These are phyloP conservation scores for Oryza glumipatula DNA, from an alignment of 176 grass and related monocot species.

Conservation along the genomic window DNA sequence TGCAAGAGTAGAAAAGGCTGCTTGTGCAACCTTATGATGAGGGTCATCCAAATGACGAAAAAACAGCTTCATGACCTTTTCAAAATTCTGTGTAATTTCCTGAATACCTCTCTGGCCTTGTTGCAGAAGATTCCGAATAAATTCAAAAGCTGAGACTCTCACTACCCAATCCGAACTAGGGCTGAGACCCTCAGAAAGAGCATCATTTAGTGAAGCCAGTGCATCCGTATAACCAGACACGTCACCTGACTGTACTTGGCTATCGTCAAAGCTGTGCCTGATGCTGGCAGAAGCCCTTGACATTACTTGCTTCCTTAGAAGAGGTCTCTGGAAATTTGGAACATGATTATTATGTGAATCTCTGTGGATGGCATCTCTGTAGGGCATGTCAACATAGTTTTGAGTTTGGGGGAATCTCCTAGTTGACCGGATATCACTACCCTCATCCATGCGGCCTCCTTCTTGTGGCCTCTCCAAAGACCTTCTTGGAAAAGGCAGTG, in stretches of 20 bases:
- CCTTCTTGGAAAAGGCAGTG: constrained; percentile 74
- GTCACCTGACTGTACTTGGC: constrained; percentile 59
- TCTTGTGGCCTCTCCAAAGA: constrained; percentile 75
- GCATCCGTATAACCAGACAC: constrained; percentile 76
- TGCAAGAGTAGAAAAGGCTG: constrained; percentile 80
- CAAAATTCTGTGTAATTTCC: constrained; percentile 94
- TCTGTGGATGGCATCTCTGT: constrained; percentile 67
- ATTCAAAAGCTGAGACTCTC: constrained; percentile 94
- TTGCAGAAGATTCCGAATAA: constrained; percentile 80
- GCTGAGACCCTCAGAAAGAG: constrained; percentile 90
- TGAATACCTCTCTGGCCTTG: constrained; percentile 84
- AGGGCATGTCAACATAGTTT: constrained; percentile 69
- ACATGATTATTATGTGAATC: constrained; percentile 74
- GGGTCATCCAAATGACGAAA: constrained; percentile 98
- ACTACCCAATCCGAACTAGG: constrained; percentile 91
- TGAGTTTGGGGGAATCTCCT: constrained; percentile 71
- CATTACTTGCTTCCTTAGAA: constrained; percentile 94
- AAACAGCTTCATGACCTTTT: constrained; percentile 99
- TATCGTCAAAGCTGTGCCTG: constrained; percentile 77
- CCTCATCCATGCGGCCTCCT: constrained; percentile 58
- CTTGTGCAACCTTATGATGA: constrained; percentile 97
- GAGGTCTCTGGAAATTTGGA: constrained; percentile 97
- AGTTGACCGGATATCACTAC: constrained; percentile 51
- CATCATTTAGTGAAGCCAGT: constrained; percentile 80
- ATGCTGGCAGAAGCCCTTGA: constrained; percentile 72